Evolutionary conservation across 768 basidiomycete species (phyloP).

Genomic region (Kwoniella heveanensis): DNA sequence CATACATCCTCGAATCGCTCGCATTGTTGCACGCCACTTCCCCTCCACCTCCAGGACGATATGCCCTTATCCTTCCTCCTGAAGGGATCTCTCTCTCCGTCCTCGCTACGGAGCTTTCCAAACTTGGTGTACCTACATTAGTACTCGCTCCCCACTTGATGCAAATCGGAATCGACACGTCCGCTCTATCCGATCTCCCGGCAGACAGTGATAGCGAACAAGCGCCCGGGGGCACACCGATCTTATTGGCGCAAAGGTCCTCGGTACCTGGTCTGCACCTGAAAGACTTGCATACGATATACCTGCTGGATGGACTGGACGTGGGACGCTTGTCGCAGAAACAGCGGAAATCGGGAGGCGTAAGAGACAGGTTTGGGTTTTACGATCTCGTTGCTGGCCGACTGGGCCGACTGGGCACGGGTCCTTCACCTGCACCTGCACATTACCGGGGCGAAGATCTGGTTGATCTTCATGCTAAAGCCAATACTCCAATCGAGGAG

Average conservation of each 20-base stretch:
- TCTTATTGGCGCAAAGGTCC: conserved; percentile 18
- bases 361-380: conserved; percentile 7
- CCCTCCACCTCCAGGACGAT: conserved; percentile 14
- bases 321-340: conserved; percentile 6
- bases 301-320: conserved; percentile 28
- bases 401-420: conserved; percentile 24
- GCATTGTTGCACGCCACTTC: conserved; percentile 23
- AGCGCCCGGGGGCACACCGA: not conserved
- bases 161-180: not conserved
- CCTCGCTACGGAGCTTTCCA: conserved; percentile 9
- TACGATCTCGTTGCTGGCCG: conserved; percentile 24
- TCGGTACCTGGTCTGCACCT: conserved; percentile 24
- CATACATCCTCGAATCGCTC: conserved; percentile 22
- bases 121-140: conserved; percentile 14
- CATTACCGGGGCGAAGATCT: too few relatives aligned
- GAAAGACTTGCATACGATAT: conserved; percentile 20
- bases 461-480: too few relatives aligned
- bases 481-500: too few relatives aligned
- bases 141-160: conserved; percentile 10
- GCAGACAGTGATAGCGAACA: too few relatives aligned
- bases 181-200: not conserved
- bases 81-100: conserved; percentile 21
- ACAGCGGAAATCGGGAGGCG: conserved; percentile 15
- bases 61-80: conserved; percentile 17
- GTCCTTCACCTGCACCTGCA: not conserved